Base-by-base conservation (phyloP, 1,284 basidiomycete genomes). In the Calocybe gambosa region DNA sequence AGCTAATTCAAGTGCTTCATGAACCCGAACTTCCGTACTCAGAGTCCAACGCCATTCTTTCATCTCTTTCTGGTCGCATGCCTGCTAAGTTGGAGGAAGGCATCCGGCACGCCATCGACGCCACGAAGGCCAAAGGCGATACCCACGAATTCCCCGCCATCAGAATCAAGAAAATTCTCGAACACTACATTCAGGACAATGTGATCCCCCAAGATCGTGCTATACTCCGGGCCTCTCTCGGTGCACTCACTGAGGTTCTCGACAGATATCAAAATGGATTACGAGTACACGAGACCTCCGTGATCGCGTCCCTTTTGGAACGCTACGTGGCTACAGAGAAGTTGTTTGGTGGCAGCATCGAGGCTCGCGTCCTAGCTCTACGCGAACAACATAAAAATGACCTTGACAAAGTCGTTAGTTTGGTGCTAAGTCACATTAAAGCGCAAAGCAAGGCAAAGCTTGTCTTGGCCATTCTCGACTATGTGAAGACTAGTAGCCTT, bases 401-500 rank as follows among this genome's bases (percentile, higher is more conserved):
- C 52, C 81, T 98, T 28, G 93, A 96, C 67, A 84, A 87, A 58
- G 95, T 94, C 23, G 86, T 89, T 41, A 78, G 77, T 43, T 74
- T 95, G 33, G 92, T 97, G 20, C 77, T 97, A 45, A 96, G 95
- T 55, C 96, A 99, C 69, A 89, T 91, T 70, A 96, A 94, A 70
- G 90, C 92, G 15, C 86, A 89, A 57, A 85, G 89, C 69, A 99
- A 99, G 75, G 85, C 85, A 56, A 92, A 89, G 58, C 78, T 99
- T 39, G 77, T 97, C 45, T 76, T 94, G 45, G 77, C 82, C 12
- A 72, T 99, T 36, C 75, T 99, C 38, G 93, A 98, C 57, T 80
- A 93, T 55, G 78, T 96, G 68, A 95, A 95, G 71, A 73, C 74
- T 39, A 85, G 76, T 51, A 75, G 78, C 13, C 70, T 89, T 45